phyloP scores from a whole-genome alignment of 306 rosid genomes.

The Begonia peltatifolia region DNA sequence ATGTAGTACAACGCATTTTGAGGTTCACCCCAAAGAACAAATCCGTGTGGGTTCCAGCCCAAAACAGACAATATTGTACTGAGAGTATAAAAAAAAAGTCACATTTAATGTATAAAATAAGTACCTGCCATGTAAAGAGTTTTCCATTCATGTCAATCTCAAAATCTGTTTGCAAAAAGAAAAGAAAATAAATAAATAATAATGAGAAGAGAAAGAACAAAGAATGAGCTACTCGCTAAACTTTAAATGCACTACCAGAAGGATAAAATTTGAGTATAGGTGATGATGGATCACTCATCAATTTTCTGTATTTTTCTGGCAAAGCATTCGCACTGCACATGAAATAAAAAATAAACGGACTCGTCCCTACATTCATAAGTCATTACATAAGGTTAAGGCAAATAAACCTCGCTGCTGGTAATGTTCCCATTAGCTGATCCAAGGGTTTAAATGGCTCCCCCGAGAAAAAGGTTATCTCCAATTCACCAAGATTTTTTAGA shows the following conservation, averaged over 20 bases:
- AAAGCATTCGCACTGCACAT: conserved; percentile 77
- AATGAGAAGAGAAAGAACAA: neutral
- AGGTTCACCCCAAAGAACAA: no score
- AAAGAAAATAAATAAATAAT: neutral
- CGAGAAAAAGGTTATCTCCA: conserved; percentile 45
- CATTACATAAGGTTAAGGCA: neutral
- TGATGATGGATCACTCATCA: conserved; percentile 61
- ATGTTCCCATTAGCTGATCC: conserved; percentile 92
- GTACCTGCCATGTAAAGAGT: neutral
- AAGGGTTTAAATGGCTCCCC: conserved; percentile 92
- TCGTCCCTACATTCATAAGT: neutral
- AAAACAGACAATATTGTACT: no score
- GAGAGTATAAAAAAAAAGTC: no score
- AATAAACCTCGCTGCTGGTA: conserved; percentile 88
- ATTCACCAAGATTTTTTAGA: conserved; percentile 60
- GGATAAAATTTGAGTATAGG: conserved; percentile 83
- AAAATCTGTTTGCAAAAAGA: neutral
- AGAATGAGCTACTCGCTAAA: neutral
- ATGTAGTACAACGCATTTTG: no score
- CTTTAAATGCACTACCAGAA: conserved; percentile 29
- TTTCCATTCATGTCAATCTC: neutral
- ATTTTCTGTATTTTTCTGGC: conserved; percentile 60
- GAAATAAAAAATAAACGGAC: neutral
- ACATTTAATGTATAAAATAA: neutral
- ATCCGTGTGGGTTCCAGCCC: no score